These are phyloP conservation scores for Clitopilus hobsonii DNA, from an alignment of 768 basidiomycete genomes.

Conservation along the genomic window DNA sequence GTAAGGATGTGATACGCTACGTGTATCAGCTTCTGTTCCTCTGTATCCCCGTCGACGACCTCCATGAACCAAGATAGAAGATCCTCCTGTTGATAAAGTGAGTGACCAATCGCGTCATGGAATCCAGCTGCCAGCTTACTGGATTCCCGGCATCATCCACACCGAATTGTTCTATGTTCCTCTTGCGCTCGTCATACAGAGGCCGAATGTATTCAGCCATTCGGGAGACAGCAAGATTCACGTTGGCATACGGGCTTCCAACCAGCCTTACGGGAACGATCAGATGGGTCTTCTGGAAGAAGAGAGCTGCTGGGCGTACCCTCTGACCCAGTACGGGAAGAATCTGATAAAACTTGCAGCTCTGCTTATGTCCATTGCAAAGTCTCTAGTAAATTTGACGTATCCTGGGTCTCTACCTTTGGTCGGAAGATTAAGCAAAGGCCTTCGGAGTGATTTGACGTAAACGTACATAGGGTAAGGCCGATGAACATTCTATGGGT, in stretches of 20 bases:
- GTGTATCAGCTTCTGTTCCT: slow-evolving; percentile 19
- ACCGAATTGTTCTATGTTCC: background rate
- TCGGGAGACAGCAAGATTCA: slow-evolving; percentile 8
- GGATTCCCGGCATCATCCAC: background rate
- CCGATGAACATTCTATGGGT: slow-evolving; percentile 22
- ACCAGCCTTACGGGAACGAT: slow-evolving; percentile 13
- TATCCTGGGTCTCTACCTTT: slow-evolving; percentile 19
- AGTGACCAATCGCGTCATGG: background rate
- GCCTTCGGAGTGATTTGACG: background rate
- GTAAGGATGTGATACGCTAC: slow-evolving; percentile 30
- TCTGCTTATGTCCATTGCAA: slow-evolving; percentile 11
- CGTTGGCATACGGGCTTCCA: slow-evolving; percentile 11
- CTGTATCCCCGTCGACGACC: slow-evolving; percentile 22
- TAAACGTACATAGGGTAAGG: slow-evolving; percentile 17
- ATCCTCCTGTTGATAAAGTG: slow-evolving; percentile 29
- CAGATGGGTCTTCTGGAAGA: no score
- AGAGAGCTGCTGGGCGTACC: no score
- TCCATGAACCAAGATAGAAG: slow-evolving; percentile 46
- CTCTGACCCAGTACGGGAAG: slow-evolving; percentile 20
- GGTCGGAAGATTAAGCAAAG: background rate
- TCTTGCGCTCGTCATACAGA: background rate
- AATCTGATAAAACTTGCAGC: slow-evolving; percentile 16
- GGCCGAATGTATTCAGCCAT: slow-evolving; percentile 7
- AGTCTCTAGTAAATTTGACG: slow-evolving; percentile 11
- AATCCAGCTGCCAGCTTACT: background rate